Percentiles rank a stretch among this genome's conserved stretches.
phyloP scores from a whole-genome alignment of 139 green algal genomes.

The Monoraphidium neglectum region DNA sequence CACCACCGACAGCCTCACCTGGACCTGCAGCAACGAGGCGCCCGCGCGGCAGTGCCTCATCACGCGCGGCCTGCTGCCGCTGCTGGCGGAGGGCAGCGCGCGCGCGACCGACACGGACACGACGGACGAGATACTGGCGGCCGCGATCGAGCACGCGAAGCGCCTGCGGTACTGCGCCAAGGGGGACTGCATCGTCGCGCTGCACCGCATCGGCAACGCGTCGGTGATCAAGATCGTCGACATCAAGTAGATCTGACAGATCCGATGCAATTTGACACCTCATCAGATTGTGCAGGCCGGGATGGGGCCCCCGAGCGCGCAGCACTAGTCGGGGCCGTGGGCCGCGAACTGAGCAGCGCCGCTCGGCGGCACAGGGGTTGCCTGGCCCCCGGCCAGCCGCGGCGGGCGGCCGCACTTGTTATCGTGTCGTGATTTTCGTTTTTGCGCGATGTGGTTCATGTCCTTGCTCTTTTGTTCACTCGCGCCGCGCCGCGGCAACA shows the following conservation, averaged over 20 bases:
- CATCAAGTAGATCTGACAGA: slow-evolving; percentile 49
- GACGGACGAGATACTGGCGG: slow-evolving; percentile 89
- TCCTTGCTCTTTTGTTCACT: too few relatives aligned
- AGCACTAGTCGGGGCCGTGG: too few relatives aligned
- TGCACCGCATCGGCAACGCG: slow-evolving; percentile 95
- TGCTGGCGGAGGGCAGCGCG: slow-evolving; percentile 90
- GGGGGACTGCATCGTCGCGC: slow-evolving; percentile 89
- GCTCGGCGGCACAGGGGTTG: too few relatives aligned
- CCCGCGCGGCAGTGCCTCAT: slow-evolving; percentile 85
- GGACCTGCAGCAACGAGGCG: slow-evolving; percentile 87
- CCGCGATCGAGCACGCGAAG: slow-evolving; percentile 87
- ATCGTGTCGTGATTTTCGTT: too few relatives aligned
- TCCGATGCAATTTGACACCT: too few relatives aligned
- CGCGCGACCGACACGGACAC: slow-evolving; percentile 90
- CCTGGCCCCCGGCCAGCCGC: too few relatives aligned
- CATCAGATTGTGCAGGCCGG: too few relatives aligned
- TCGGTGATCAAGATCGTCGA: slow-evolving; percentile 97
- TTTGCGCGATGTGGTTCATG: too few relatives aligned
- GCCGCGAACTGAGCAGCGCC: too few relatives aligned
- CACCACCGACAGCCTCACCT: slow-evolving; percentile 84
- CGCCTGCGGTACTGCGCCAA: slow-evolving; percentile 67
- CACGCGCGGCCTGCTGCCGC: slow-evolving; percentile 84
- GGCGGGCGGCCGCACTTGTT: too few relatives aligned
- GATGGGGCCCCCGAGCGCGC: too few relatives aligned
- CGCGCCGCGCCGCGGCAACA: too few relatives aligned